Evolutionary conservation across 805 yeast genomes (phyloP), one percentile per base, ranked within the genome.

Genomic region (Candida sphagnicola): DNA sequence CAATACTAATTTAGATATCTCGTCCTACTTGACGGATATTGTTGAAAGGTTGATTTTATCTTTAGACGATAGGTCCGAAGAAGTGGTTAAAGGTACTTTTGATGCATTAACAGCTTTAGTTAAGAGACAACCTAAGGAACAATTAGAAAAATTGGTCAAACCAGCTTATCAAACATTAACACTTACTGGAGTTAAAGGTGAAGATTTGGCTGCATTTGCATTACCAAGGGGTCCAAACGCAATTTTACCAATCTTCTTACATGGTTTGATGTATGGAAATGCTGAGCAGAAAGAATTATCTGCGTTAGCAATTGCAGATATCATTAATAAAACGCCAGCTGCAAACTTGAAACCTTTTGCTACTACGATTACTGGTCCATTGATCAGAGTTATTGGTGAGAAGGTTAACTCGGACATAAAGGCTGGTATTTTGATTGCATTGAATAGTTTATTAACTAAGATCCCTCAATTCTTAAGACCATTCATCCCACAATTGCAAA

Each of bases 341-440:
- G 71, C 77, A 8, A 79, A 75, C 42, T 76, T 93, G 62, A 85
- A 81, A 60, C 86, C 96, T 24, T 86, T 82, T 62, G 96, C 95
- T 16, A 91, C 98, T 6, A 80, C 80, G 18, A 87, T 95, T 46
- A 90, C 96, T 18, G 99, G 99, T 65, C 99, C 99, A 28, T 74
- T 93, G 56, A 93, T 93, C 64, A 88, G 99, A 73, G 95, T 91
- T 40, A 86, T 91, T 56, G 99, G 99, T 55, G 99, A 93, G 62
- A 80, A 96, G 61, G 91, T 87, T 48, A 77, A 82, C 13, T 75
- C 95, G 44, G 96, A 89, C 49, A 87, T 93, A 50, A 93, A 93
- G 71, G 82, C 95, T 26, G 95, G 96, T n/a, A 91, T 95, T 49
- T 72, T 93, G 54, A 73, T 75, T 45, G 95, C 98, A 1, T 74